phyloP scores from a whole-genome alignment of 106 monocot genomes.

The Allium sativum region DNA sequence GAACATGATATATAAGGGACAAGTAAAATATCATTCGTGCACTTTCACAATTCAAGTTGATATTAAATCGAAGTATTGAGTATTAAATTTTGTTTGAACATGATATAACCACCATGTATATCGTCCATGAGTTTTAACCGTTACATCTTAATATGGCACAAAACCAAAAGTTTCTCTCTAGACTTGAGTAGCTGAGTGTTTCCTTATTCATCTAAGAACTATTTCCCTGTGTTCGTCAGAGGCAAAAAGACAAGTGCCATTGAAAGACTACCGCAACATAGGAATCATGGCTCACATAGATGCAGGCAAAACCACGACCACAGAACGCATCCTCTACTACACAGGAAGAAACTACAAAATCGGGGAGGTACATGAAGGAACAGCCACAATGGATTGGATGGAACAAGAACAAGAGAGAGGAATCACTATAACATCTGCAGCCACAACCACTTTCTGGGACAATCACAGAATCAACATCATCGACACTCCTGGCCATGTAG shows the following conservation, averaged over 20 bases:
- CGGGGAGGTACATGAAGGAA: slow-evolving; percentile 97
- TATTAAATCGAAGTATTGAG: no score
- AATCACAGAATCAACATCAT: slow-evolving; percentile 96
- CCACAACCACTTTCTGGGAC: slow-evolving; percentile 94
- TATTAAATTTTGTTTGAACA: not conserved
- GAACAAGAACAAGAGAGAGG: slow-evolving; percentile 99
- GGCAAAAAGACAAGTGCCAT: slow-evolving; percentile 38
- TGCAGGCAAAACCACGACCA: slow-evolving; percentile 97
- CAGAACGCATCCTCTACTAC: slow-evolving; percentile 87
- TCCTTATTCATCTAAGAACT: no score
- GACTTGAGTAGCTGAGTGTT: no score
- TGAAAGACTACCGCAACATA: slow-evolving; percentile 90
- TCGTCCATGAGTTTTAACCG: no score
- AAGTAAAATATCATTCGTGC: not conserved
- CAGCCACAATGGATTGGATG: slow-evolving; percentile 99
- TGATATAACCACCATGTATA: no score
- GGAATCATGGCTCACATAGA: slow-evolving; percentile 99
- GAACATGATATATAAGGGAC: not conserved
- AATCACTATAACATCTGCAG: slow-evolving; percentile 96
- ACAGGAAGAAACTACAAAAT: slow-evolving; percentile 99
- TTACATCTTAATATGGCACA: no score
- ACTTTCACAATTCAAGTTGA: not conserved
- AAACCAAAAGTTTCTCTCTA: no score
- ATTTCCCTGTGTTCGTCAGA: slow-evolving; percentile 32
- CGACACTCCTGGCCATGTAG: slow-evolving; percentile 97